Evolutionary conservation across 2,329 filamentous ascomycete genomes (phyloP), one percentile per base, ranked within the genome.

Genomic region (Colletotrichum plurivorum): DNA sequence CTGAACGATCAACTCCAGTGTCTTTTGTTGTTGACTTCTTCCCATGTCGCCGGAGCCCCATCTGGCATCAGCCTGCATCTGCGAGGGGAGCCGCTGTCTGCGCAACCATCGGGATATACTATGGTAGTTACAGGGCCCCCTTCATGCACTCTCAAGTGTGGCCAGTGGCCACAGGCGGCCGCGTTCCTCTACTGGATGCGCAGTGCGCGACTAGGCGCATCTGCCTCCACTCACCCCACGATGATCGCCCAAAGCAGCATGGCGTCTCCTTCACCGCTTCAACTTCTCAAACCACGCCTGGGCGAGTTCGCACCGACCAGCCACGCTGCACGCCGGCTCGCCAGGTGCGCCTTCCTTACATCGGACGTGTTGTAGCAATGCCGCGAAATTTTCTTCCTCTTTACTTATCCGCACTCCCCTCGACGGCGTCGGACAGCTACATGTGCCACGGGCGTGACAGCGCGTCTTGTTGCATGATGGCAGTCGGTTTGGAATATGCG

Each of bases 261-360:
- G 67, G 73, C 53, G 67, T 43, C 49, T 49, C 68, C 58, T 61
- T 75, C 73, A 75, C 73, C 73, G 73, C 73, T 65, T 73, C 71
- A 41, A 63, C 36, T 16, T 41, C 55, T 63, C 68, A 63, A 72
- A 31, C 71, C 52, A 59, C 58, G 36, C 48, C 36, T 56, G 45
- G 16, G 48, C 61, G 57, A 58, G 55, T 62, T 59, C 27, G 58
- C 68, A 68, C 55, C 67, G 53, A 56, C 55, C 63, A 65, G 53
- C 54, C 60, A 60, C 55, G 51, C 56, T 20, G 54, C 57, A 66
- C 31, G 31, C 31, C 31, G 31, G 8, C 31, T 36, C 31, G 10
- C 10, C 31, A 36, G 31, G 31, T 10, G 10, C 31, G 31, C 31
- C 31, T 36, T 36, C 31, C 31, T 10, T 10, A 25, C 22, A 25